These are phyloP conservation scores for Ajuga reptans DNA, from an alignment of 305 asterid species.

Conservation along the genomic window DNA sequence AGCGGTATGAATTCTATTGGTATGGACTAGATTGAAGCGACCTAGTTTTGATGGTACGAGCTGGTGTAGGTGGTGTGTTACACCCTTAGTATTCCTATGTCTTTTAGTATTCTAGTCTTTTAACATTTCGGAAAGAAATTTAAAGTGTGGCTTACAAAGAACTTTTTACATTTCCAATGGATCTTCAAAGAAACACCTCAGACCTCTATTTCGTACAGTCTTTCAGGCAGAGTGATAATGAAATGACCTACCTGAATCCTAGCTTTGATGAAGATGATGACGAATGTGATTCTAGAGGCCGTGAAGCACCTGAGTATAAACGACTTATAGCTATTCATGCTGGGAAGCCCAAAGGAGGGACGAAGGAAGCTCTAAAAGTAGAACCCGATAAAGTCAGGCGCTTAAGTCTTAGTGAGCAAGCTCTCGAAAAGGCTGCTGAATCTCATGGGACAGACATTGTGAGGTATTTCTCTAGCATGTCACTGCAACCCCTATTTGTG, in stretches of 20 bases:
- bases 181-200: background rate
- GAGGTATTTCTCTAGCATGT: conserved; percentile 40
- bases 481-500: background rate
- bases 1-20: background rate
- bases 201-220: background rate
- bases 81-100: too few species aligned
- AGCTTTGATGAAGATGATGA: conserved; percentile 28
- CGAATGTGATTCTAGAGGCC: conserved; percentile 31
- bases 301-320: conserved; percentile 50
- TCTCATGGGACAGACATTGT: conserved; percentile 52
- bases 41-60: background rate
- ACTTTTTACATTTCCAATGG: background rate
- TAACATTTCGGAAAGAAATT: too few species aligned
- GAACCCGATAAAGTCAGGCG: conserved; percentile 72
- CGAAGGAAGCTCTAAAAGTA: conserved; percentile 53
- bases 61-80: background rate
- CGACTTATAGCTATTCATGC: conserved; percentile 79
- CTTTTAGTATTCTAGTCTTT: too few species aligned
- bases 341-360: conserved; percentile 85
- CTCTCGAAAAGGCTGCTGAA: conserved; percentile 63
- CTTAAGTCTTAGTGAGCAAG: conserved; percentile 74
- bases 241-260: conserved; percentile 13
- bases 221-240: conserved; percentile 31
- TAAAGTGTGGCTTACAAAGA: background rate
- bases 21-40: background rate